Percentiles rank a stretch among this genome's conserved stretches.
These are phyloP conservation scores for Trichoderma guizhouense DNA, from an alignment of 2,329 filamentous ascomycete species.

Conservation along the genomic window DNA sequence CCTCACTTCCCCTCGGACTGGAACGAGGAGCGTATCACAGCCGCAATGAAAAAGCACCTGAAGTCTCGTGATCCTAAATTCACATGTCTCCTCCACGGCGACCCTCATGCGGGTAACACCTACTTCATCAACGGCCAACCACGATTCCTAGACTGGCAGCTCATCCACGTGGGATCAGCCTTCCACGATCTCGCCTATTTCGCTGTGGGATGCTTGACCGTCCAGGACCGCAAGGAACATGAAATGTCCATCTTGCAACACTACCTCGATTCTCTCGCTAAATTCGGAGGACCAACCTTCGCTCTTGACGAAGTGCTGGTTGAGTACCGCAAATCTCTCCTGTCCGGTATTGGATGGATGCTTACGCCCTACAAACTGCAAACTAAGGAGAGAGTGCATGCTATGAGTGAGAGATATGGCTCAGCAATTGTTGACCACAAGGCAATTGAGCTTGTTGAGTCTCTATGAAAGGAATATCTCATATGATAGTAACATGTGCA, in stretches of 20 bases:
- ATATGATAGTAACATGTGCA: background rate
- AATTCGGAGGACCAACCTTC: background rate
- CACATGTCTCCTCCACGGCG: background rate
- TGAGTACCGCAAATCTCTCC: constrained; percentile 2
- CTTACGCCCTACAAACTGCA: constrained; percentile 1
- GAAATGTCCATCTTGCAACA: background rate
- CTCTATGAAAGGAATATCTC: background rate
- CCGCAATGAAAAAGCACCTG: constrained; percentile 5
- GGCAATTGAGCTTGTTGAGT: background rate
- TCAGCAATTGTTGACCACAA: constrained; percentile 1
- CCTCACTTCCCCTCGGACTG: background rate
- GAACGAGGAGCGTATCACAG: constrained; percentile 4
- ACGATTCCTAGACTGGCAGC: constrained; percentile 4
- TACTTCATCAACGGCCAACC: background rate
- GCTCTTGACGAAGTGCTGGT: background rate
- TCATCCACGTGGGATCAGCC: background rate
- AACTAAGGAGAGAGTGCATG: background rate
- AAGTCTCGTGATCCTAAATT: background rate
- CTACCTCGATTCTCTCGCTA: background rate
- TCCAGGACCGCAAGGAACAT: background rate
- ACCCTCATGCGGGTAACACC: background rate
- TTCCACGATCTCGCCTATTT: constrained; percentile 1
- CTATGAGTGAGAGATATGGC: constrained; percentile 1
- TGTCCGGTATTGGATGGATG: background rate
- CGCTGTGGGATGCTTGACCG: background rate